Evolutionary conservation across 345 rosid genomes (phyloP).

Genomic region (Gynandropsis gynandra): DNA sequence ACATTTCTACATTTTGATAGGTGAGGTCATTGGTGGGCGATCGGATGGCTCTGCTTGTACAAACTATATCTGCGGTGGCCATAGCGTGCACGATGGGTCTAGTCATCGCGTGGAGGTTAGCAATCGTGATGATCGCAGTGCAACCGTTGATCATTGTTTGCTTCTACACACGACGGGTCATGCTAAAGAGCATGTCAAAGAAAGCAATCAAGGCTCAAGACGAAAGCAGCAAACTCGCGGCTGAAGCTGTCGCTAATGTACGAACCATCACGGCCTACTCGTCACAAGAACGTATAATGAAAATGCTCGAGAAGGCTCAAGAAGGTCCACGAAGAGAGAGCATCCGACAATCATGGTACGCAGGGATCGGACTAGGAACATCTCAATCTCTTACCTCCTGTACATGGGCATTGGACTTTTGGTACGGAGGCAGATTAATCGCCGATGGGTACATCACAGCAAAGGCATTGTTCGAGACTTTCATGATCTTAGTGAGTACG

Average conservation of each 20-base stretch:
- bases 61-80: constrained; percentile 48
- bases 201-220: constrained; percentile 53
- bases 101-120: constrained; percentile 60
- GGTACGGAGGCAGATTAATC: constrained; percentile 65
- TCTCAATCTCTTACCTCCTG: constrained; percentile 38
- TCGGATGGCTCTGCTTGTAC: constrained; percentile 44
- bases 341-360: constrained; percentile 52
- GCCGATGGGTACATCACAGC: constrained; percentile 36
- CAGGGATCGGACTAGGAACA: constrained; percentile 48
- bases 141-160: constrained; percentile 46
- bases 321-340: constrained; percentile 44
- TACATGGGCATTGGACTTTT: constrained; percentile 49
- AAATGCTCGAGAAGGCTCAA: constrained; percentile 47
- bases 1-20: too few relatives aligned
- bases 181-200: constrained; percentile 38
- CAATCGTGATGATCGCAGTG: constrained; percentile 53
- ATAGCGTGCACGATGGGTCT: constrained; percentile 63
- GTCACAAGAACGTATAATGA: constrained; percentile 53
- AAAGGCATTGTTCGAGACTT: constrained; percentile 45
- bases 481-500: constrained; percentile 53
- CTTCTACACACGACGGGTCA: constrained; percentile 35
- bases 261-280: constrained; percentile 62
- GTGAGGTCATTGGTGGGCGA: constrained; percentile 68
- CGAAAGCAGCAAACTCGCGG: constrained; percentile 56
- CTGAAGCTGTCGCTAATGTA: constrained; percentile 55